Percentiles rank a stretch among this genome's conserved stretches.
These are phyloP conservation scores for Fonsecaea pedrosoi DNA, from an alignment of 2,329 filamentous ascomycete genomes.

Conservation along the genomic window DNA sequence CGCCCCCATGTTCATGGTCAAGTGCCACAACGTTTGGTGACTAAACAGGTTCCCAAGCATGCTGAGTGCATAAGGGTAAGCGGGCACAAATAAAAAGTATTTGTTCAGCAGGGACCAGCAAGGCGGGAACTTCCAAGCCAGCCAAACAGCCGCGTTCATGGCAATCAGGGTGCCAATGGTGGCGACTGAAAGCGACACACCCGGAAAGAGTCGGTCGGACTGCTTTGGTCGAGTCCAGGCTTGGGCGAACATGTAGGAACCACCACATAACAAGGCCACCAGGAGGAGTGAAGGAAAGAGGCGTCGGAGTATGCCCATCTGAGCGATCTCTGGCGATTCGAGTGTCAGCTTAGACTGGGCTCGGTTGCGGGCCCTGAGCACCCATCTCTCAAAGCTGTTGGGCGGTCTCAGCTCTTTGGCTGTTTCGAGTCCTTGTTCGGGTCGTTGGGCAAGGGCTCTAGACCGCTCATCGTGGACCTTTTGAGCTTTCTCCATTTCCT, in stretches of 20 bases:
- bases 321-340: constrained; percentile 37
- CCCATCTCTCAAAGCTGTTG: constrained; percentile 40
- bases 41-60: constrained; percentile 63
- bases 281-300: constrained; percentile 55
- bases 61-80: constrained; percentile 60
- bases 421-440: constrained; percentile 38
- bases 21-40: constrained; percentile 61
- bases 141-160: constrained; percentile 58
- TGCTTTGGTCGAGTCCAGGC: constrained; percentile 58
- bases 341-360: constrained; percentile 35
- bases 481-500: constrained; percentile 55
- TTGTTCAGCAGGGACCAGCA: constrained; percentile 63
- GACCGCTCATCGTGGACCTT: constrained; percentile 46
- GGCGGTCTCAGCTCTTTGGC: constrained; percentile 37
- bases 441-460: constrained; percentile 33
- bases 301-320: constrained; percentile 45
- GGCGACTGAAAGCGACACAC: constrained; percentile 58
- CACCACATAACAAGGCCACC: constrained; percentile 48
- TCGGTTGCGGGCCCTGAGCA: constrained; percentile 35
- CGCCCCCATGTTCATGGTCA: constrained; percentile 61
- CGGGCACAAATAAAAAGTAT: constrained; percentile 61
- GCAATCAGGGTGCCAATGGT: constrained; percentile 59
- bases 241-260: constrained; percentile 53
- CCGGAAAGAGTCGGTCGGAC: constrained; percentile 57
- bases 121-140: constrained; percentile 60